Percentiles rank a stretch among this genome's conserved stretches.
phyloP scores from a whole-genome alignment of 345 rosid species.

The Alliaria petiolata region DNA sequence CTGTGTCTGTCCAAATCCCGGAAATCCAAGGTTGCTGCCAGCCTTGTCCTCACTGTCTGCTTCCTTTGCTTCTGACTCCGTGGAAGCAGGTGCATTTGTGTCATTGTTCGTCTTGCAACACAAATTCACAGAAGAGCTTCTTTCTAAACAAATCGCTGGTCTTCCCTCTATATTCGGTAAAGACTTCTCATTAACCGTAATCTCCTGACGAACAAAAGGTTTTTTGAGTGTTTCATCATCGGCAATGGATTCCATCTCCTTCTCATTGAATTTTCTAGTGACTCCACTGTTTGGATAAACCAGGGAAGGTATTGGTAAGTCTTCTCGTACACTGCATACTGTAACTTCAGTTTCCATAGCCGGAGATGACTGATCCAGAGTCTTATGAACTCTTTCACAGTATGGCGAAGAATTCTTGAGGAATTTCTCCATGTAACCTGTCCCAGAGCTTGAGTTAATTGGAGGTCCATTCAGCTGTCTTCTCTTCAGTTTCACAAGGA shows the following conservation, averaged over 20 bases:
- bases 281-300: slow-evolving; percentile 1
- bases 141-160: background rate
- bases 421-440: slow-evolving; percentile 80
- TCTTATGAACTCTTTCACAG: slow-evolving; percentile 12
- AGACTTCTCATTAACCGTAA: background rate
- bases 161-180: background rate
- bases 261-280: slow-evolving; percentile 1
- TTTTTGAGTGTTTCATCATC: slow-evolving; percentile 1
- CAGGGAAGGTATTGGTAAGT: slow-evolving; percentile 1
- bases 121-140: slow-evolving; percentile 5
- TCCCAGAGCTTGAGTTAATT: slow-evolving; percentile 49
- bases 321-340: slow-evolving; percentile 5
- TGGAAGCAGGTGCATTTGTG: background rate
- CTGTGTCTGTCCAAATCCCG: background rate
- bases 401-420: slow-evolving; percentile 32
- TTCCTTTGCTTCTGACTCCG: slow-evolving; percentile 1
- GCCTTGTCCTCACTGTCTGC: slow-evolving; percentile 4
- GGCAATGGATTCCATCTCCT: background rate
- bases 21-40: background rate
- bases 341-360: slow-evolving; percentile 2
- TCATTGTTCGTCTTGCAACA: background rate
- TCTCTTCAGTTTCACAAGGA: slow-evolving; percentile 72
- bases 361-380: background rate
- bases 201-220: background rate
- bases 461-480: slow-evolving; percentile 62